A percentile compares a stretch with the other conserved stretches of the same genome.
phyloP scores from a whole-genome alignment of 176 grass and related monocot species.

The Oryza officinalis region DNA sequence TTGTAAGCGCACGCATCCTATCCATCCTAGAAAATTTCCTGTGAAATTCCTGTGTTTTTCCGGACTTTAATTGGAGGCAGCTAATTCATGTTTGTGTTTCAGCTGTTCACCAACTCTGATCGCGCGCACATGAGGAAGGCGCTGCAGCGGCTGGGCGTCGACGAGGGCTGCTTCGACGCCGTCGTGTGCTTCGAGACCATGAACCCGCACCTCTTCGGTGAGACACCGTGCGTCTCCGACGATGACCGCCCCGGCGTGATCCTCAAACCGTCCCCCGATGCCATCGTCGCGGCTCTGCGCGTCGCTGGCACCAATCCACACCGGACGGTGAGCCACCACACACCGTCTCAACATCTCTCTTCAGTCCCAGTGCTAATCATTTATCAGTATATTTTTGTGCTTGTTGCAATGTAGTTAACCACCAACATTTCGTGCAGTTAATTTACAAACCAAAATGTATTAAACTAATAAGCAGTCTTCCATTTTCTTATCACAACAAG shows the following conservation, averaged over 20 bases:
- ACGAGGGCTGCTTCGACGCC: slow-evolving; percentile 61
- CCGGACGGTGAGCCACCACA: slow-evolving; percentile 53
- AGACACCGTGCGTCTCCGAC: neutral
- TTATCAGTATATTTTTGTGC: neutral
- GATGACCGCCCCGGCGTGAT: slow-evolving; percentile 37
- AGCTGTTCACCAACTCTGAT: slow-evolving; percentile 97
- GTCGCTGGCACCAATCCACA: slow-evolving; percentile 57
- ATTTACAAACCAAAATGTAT: neutral
- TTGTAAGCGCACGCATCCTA: slow-evolving; percentile 43
- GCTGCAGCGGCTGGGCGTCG: slow-evolving; percentile 65
- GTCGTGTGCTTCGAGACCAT: slow-evolving; percentile 97
- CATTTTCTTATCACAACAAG: neutral
- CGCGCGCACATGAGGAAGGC: slow-evolving; percentile 56
- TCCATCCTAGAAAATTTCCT: neutral
- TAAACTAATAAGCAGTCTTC: neutral
- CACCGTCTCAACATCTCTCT: neutral
- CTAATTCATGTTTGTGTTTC: neutral
- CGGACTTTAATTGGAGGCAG: neutral
- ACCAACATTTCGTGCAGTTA: neutral
- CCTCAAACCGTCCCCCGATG: slow-evolving; percentile 67
- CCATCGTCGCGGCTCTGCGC: slow-evolving; percentile 56
- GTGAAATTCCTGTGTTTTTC: neutral
- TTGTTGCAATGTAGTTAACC: neutral
- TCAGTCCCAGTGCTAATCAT: neutral
- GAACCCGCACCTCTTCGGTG: slow-evolving; percentile 76